These are phyloP conservation scores for Metschnikowia drakensbergensis DNA, from an alignment of 805 yeast genomes.

Conservation along the genomic window DNA sequence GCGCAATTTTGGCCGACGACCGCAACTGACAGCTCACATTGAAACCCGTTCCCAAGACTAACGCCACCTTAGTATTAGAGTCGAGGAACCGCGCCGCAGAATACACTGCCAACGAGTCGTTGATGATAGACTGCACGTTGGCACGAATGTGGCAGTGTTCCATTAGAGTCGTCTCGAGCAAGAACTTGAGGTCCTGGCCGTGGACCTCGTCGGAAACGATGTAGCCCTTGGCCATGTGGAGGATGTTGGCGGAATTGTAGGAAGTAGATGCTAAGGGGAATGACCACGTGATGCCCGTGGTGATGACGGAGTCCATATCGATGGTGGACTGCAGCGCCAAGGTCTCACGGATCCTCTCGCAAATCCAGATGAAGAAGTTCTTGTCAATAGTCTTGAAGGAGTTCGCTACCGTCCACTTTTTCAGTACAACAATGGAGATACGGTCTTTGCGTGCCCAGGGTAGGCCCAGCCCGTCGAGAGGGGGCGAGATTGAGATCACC, in stretches of 20 bases:
- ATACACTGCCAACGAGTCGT: conserved; percentile 65
- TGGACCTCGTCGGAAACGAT: conserved; percentile 39
- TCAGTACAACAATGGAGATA: conserved; percentile 26
- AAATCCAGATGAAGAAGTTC: conserved; percentile 44
- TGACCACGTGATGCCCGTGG: conserved; percentile 53
- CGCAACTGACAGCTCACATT: conserved; percentile 47
- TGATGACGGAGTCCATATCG: conserved; percentile 19
- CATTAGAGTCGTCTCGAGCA: conserved; percentile 36
- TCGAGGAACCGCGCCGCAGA: conserved; percentile 47
- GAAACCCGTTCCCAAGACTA: conserved; percentile 69
- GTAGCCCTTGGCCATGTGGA: conserved; percentile 62
- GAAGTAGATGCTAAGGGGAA: conserved; percentile 47
- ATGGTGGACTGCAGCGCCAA: conserved; percentile 20
- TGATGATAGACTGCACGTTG: conserved; percentile 46
- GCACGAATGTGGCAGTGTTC: conserved; percentile 24
- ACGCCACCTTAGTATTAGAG: conserved; percentile 40
- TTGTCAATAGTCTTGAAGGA: conserved; percentile 36
- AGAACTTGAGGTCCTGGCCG: conserved; percentile 37
- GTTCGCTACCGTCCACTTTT: conserved; percentile 39
- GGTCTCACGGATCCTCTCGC: conserved; percentile 29
- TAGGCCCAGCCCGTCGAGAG: conserved; percentile 1
- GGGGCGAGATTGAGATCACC: conserved; percentile 30
- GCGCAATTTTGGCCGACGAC: conserved; percentile 17
- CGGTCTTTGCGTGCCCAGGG: conserved; percentile 18
- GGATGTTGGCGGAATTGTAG: conserved; percentile 44